Evolutionary conservation across 1,284 basidiomycete genomes (phyloP).

Genomic region (Puccinia hordei): DNA sequence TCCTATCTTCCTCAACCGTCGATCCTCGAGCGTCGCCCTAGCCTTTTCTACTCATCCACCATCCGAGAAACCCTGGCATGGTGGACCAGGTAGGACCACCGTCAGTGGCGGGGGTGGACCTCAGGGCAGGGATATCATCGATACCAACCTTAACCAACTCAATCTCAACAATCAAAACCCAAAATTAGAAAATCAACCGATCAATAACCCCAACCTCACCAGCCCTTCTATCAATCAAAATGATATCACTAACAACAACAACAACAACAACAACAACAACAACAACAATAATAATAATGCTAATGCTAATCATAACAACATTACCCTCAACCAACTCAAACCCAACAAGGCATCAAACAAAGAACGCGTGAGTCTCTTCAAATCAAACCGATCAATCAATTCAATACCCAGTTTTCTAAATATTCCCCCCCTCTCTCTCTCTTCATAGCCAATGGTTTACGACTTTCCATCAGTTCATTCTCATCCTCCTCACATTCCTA

Average conservation of each 20-base stretch:
- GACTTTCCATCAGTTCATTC: conserved; percentile 42
- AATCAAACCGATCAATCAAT: background rate
- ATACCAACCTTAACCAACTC: background rate
- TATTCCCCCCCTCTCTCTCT: background rate
- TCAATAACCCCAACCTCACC: background rate
- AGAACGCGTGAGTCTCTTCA: conserved; percentile 36
- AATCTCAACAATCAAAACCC: conserved; percentile 1
- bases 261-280: conserved; percentile 70
- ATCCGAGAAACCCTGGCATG: conserved; percentile 45
- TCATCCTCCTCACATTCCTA: conserved; percentile 40
- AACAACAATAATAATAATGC: no score
- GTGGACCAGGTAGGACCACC: conserved; percentile 40
- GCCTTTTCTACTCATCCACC: background rate
- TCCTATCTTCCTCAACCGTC: conserved; percentile 38
- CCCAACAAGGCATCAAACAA: conserved; percentile 62
- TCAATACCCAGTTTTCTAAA: background rate
- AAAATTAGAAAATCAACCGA: background rate
- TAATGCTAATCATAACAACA: conserved; percentile 56
- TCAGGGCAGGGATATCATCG: conserved; percentile 36
- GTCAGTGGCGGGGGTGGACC: conserved; percentile 38
- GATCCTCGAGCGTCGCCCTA: conserved; percentile 19
- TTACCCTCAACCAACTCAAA: conserved; percentile 78
- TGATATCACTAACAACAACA: background rate
- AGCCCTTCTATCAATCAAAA: background rate
- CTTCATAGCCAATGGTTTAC: conserved; percentile 30